Evolutionary conservation across 306 rosid species (phyloP), one percentile per base, ranked within the genome.

Genomic region (Lablab purpureus): DNA sequence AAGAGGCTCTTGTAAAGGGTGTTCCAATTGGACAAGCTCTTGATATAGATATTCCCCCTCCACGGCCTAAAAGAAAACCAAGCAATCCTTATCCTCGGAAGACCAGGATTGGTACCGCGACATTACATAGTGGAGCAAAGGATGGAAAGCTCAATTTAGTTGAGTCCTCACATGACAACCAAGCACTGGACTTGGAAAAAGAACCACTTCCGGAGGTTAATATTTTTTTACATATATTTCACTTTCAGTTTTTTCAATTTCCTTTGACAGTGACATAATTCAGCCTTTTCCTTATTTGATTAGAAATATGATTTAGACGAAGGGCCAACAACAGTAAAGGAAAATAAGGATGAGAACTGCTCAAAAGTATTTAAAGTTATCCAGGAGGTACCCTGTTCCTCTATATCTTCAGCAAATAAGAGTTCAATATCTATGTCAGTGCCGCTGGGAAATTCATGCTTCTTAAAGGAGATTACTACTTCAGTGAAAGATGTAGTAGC

Each of bases 1-100:
- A 93, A 85, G 97, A 93, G 80, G 96, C 99, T 64, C 84, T 84
- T 63, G 82, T 87, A 45, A 95, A 89, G 84, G 97, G 98, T 36
- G 81, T 87, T 84, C 90, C 97, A 14, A 62, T 87, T 47, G 94
- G 95, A 70, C 88, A 90, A 74, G 82, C 97, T 71, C 80, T 90
- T 41, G 96, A 92, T 77, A 91, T 95, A 81, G 96, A 92, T 50
- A 92, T 95, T 54, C 99, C 99, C 49, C 99, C 99, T 75, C 99
- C 99, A 47, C 96, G 98, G 73, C 97, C 96, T 77, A 95, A 95
- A 87, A 88, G 97, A 87, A 95, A 95, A 82, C 98, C 97, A 64
- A 85, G 75, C 81, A 92, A 90, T 85, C 99, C 98, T 76, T 95
- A 95, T 87, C 99, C 99, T 76, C 92, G 99, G 81, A 95, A 95